Evolutionary conservation across 2,329 filamentous ascomycete species (phyloP).

Genomic region (Plenodomus lindquistii): DNA sequence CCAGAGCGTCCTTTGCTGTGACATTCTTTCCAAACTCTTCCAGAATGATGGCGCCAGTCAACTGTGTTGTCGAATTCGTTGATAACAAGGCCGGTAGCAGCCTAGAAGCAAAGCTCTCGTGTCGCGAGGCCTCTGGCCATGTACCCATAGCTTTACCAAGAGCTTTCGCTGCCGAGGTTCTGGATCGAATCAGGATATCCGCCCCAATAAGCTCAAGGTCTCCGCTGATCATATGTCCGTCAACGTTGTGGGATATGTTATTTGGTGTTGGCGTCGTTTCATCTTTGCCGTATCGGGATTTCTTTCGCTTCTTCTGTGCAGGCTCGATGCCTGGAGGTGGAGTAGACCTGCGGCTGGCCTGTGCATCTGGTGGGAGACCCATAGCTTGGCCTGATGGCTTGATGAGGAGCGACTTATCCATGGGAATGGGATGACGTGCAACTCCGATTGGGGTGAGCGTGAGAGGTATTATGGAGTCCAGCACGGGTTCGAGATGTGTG

Average conservation of each 20-base stretch:
- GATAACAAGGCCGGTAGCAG: constrained; percentile 71
- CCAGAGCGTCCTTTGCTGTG: constrained; percentile 51
- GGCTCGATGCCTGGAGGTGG: constrained; percentile 49
- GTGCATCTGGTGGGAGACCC: constrained; percentile 52
- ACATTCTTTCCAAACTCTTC: constrained; percentile 78
- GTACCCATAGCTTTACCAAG: constrained; percentile 81
- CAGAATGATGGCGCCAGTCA: constrained; percentile 79
- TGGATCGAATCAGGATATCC: constrained; percentile 85
- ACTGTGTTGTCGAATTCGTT: constrained; percentile 80
- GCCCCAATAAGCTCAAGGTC: constrained; percentile 93
- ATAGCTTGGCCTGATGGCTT: constrained; percentile 91
- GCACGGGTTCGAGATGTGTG: constrained; percentile 72
- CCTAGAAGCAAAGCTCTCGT: constrained; percentile 66
- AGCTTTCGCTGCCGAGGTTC: constrained; percentile 83
- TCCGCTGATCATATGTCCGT: constrained; percentile 96
- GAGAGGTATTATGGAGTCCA: constrained; percentile 80
- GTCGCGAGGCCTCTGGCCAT: constrained; percentile 65
- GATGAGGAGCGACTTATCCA: constrained; percentile 87
- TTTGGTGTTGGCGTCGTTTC: constrained; percentile 58
- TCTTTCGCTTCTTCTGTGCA: constrained; percentile 77
- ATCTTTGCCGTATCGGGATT: constrained; percentile 77
- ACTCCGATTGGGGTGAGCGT: constrained; percentile 91
- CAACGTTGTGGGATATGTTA: constrained; percentile 79
- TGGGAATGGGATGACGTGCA: constrained; percentile 84
- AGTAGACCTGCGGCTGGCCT: constrained; percentile 33